Evolutionary conservation across 371 early-diverging fungal species (phyloP).

Genomic region (Apophysomyces elegans): DNA sequence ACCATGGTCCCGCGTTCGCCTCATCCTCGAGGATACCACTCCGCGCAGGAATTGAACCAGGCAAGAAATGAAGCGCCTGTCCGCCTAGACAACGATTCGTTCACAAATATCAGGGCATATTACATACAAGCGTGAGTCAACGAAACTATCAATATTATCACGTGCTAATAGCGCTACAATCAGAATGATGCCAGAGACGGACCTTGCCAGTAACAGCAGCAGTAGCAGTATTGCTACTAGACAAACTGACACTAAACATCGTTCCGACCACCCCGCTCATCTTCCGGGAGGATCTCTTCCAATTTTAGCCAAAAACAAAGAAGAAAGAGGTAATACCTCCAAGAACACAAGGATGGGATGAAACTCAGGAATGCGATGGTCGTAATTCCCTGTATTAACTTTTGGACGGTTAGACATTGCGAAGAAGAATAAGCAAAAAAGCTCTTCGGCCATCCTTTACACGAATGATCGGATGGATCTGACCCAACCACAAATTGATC

Average conservation of each 20-base stretch:
- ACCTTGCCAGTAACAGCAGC: background rate
- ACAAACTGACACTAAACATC: background rate
- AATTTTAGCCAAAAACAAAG: background rate
- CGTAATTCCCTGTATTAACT: background rate
- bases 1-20: conserved; percentile 4
- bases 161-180: background rate
- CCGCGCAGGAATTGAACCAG: background rate
- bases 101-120: conserved; percentile 7
- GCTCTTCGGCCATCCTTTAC: background rate
- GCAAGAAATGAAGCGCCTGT: background rate
- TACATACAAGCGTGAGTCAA: conserved; percentile 1
- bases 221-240: background rate
- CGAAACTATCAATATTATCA: background rate
- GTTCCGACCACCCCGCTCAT: background rate
- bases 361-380: background rate
- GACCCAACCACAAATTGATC: background rate
- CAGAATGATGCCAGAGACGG: conserved; percentile 3
- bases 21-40: conserved; percentile 7
- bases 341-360: background rate
- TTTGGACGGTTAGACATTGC: background rate
- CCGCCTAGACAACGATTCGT: background rate
- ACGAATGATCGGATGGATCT: background rate
- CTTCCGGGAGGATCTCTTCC: conserved; percentile 8
- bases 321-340: background rate
- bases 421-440: background rate